These are phyloP conservation scores for Candida pini DNA, from an alignment of 805 yeast species.

Conservation along the genomic window DNA sequence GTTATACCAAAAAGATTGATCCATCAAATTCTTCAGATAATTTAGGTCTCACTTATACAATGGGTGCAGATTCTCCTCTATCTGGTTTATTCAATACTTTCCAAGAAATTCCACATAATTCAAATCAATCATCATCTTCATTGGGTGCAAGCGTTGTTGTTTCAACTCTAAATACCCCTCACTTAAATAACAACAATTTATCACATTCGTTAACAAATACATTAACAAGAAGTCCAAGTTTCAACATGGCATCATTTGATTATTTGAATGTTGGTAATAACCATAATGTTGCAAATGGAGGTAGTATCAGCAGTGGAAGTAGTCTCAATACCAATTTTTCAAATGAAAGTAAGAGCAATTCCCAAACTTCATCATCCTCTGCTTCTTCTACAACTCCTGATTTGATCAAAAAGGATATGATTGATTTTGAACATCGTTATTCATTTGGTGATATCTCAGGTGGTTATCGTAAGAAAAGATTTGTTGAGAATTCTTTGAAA, in stretches of 20 bases:
- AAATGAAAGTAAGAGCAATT: no score
- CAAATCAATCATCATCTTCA: not conserved
- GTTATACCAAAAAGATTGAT: conserved; percentile 13
- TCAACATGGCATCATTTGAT: conserved; percentile 5
- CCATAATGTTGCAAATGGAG: not conserved
- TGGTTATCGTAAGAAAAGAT: conserved; percentile 6
- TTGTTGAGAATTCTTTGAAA: conserved; percentile 5
- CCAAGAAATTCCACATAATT: conserved; percentile 9
- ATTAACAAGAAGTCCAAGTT: conserved; percentile 13
- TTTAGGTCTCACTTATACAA: conserved; percentile 9
- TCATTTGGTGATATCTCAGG: conserved; percentile 13
- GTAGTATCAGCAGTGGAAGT: not conserved
- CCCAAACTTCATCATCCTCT: conserved; percentile 7
- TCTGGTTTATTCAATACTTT: conserved; percentile 18
- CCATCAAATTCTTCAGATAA: conserved; percentile 4
- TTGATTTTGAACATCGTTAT: conserved; percentile 20
- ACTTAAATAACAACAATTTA: not conserved
- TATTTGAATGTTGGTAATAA: conserved; percentile 3
- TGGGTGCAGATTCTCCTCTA: conserved; percentile 15
- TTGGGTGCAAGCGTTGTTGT: not conserved
- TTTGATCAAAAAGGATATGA: conserved; percentile 14
- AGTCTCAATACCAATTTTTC: no score
- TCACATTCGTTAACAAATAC: not conserved
- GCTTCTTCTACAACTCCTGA: conserved; percentile 17
- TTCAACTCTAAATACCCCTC: not conserved